Evolutionary conservation across 2,329 filamentous ascomycete species (phyloP), one percentile per base, ranked within the genome.

Genomic region (Fusarium sp.): DNA sequence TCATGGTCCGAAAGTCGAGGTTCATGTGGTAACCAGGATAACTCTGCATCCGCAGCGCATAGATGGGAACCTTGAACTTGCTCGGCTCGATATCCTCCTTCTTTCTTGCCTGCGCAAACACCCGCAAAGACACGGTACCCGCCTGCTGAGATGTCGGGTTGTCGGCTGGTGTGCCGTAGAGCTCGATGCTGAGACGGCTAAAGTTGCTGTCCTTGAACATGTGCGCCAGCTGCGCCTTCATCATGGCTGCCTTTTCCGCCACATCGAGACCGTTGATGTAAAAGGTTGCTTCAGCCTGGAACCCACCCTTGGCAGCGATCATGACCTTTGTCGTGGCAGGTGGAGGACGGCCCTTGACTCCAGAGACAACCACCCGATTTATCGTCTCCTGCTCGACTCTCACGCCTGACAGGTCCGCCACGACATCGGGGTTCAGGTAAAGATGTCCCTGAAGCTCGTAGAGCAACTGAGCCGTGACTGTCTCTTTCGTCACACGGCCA

Each of bases 51-150:
- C 83, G 73, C 1, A 84, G 69, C 0, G 83, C 82, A 52, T 84
- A 84, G 1, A 84, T 81, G 0, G 81, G 82, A 0, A 81, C 76
- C 33, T 81, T 79, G 71, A 87, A 86, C 33, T 81, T 83, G 5
- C 74, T 60, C 0, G 81, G 79, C 0, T 80, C 79, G 1, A 82
- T 78, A 0, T 80, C 82, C 18, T 83, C 81, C 31, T 81, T 78
- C 18, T 68, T 79, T 5, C 75, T 77, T 6, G 88, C 86, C 74
- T 91, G 85, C 0, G 83, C 83, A 73, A 88, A 83, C 57, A 86
- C 80, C 27, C 86, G 74, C 45, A 88, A 82, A 50, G 86, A 85
- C 0, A 88, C 86, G 1, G 87, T 89, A 1, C 86, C 86, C 0
- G 82, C 82, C 29, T 85, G 83, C 35, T 88, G 86, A n/a, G 81